phyloP scores from a whole-genome alignment of 306 rosid genomes.

The Prunus armeniaca region DNA sequence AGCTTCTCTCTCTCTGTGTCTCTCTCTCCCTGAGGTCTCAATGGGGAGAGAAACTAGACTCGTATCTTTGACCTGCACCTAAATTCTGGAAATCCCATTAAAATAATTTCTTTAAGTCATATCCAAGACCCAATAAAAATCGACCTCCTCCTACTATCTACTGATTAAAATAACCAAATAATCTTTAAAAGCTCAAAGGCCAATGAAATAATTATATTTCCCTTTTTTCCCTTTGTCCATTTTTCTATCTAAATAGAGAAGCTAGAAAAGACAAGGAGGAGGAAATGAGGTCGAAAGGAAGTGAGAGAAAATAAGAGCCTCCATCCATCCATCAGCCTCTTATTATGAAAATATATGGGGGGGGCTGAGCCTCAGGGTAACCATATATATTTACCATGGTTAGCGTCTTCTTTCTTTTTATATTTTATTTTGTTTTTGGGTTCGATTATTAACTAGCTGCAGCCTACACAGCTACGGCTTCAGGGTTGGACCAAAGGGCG shows the following conservation, averaged over 20 bases:
- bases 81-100: constrained; percentile 33
- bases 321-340: not conserved
- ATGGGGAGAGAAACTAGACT: constrained; percentile 27
- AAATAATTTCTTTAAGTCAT: constrained; percentile 18
- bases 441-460: not conserved
- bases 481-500: not conserved
- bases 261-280: not conserved
- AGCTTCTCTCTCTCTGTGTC: not conserved
- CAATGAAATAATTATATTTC: constrained; percentile 15
- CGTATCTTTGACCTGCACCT: constrained; percentile 51
- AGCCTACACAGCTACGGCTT: not conserved
- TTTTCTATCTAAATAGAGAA: not conserved
- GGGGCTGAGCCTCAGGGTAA: constrained; percentile 9
- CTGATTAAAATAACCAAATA: constrained; percentile 14
- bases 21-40: constrained; percentile 9
- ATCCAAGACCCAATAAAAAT: constrained; percentile 24
- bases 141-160: constrained; percentile 9
- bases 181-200: constrained; percentile 25
- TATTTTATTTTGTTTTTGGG: not conserved
- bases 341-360: not conserved
- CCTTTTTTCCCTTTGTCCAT: constrained; percentile 7
- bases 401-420: not conserved
- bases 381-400: constrained; percentile 19
- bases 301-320: not conserved
- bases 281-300: constrained; percentile 12